A percentile compares a stretch with the other conserved stretches of the same genome.
Conservation (phyloP, 2,329 filamentous ascomycete species). For the Mycocentrospora acerina region DNA sequence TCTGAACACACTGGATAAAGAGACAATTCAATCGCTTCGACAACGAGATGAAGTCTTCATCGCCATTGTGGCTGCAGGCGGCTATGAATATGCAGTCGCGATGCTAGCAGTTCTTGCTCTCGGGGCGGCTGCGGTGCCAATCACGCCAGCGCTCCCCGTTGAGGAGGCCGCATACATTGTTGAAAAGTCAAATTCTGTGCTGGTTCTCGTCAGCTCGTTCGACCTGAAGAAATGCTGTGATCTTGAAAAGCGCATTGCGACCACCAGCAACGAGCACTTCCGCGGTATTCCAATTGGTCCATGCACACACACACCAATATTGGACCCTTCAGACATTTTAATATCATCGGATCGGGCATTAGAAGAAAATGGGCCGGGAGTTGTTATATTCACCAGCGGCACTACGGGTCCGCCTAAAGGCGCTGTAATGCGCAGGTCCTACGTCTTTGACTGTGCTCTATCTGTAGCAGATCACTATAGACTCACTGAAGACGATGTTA, state of each 20-base stretch:
- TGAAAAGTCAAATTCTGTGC: constrained; percentile 42
- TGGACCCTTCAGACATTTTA: constrained; percentile 38
- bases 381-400: constrained; percentile 52
- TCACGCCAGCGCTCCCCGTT: constrained; percentile 45
- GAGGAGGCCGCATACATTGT: constrained; percentile 51
- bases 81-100: constrained; percentile 53
- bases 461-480: constrained; percentile 38
- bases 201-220: constrained; percentile 42
- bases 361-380: constrained; percentile 43
- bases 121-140: constrained; percentile 51
- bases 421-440: constrained; percentile 48
- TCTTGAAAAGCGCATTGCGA: constrained; percentile 26
- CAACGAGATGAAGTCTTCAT: constrained; percentile 46
- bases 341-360: constrained; percentile 46
- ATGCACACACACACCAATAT: constrained; percentile 28
- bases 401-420: constrained; percentile 51
- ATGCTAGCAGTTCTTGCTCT: constrained; percentile 51
- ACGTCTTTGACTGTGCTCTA: constrained; percentile 39
- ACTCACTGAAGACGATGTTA: constrained; percentile 33
- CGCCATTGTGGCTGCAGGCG: constrained; percentile 48
- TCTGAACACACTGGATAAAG: constrained; percentile 27
- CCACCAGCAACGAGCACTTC: constrained; percentile 36
- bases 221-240: constrained; percentile 33
- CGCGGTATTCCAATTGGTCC: constrained; percentile 41
- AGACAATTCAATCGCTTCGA: constrained; percentile 30